These are phyloP conservation scores for Suillus americanus DNA, from an alignment of 768 basidiomycete genomes.

Conservation along the genomic window DNA sequence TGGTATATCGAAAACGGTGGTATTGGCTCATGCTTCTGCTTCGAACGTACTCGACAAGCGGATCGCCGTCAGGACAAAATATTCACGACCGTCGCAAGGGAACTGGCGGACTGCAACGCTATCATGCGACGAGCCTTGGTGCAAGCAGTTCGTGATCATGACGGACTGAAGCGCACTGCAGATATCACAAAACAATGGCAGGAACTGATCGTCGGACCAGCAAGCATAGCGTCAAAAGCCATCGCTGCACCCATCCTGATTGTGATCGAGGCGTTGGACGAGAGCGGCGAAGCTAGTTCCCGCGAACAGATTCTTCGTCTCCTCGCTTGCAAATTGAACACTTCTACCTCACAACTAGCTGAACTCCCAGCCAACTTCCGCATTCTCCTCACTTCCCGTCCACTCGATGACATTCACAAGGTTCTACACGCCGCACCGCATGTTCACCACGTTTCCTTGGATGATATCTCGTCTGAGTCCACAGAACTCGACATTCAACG, in stretches of 20 bases:
- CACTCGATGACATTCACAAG: constrained; percentile 4
- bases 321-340: background rate
- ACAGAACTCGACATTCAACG: constrained; percentile 3
- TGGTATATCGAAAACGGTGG: too few species aligned
- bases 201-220: constrained; percentile 16
- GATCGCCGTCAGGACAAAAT: constrained; percentile 2
- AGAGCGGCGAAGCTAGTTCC: constrained; percentile 7
- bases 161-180: background rate
- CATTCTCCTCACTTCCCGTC: constrained; percentile 19
- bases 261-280: constrained; percentile 27
- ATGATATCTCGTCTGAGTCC: background rate
- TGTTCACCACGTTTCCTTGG: background rate
- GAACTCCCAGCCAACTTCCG: constrained; percentile 10
- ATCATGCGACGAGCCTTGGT: background rate
- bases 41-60: background rate
- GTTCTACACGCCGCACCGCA: constrained; percentile 7
- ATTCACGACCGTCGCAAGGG: constrained; percentile 1
- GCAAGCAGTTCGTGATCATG: background rate
- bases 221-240: background rate
- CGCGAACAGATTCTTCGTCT: constrained; percentile 15
- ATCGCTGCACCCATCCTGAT: constrained; percentile 22
- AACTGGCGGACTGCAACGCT: background rate
- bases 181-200: constrained; percentile 13
- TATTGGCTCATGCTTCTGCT: too few species aligned
- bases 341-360: background rate